Percentiles rank a stretch among this genome's conserved stretches.
phyloP scores from a whole-genome alignment of 2,329 filamentous ascomycete species.

The Cladosporium sp. region DNA sequence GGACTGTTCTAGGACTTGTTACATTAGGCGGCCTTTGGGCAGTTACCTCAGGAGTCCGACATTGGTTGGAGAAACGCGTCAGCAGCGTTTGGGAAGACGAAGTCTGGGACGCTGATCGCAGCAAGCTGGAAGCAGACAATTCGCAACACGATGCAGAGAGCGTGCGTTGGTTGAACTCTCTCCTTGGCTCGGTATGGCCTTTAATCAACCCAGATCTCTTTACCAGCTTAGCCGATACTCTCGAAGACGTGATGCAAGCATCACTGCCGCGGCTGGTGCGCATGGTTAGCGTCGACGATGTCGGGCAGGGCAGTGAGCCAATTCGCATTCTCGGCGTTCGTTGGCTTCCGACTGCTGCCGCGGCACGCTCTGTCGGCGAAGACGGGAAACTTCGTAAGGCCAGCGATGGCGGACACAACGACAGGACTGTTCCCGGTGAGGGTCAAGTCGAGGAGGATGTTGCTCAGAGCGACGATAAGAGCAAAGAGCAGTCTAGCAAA shows the following conservation, averaged over 20 bases:
- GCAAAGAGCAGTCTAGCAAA: slow-evolving; percentile 23
- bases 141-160: slow-evolving; percentile 57
- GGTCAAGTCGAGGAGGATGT: slow-evolving; percentile 38
- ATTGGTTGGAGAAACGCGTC: slow-evolving; percentile 61
- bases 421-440: slow-evolving; percentile 48
- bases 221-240: slow-evolving; percentile 61
- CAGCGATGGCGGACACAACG: slow-evolving; percentile 45
- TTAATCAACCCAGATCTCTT: slow-evolving; percentile 74
- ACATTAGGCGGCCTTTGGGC: slow-evolving; percentile 19
- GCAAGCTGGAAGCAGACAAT: slow-evolving; percentile 46
- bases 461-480: slow-evolving; percentile 31
- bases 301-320: slow-evolving; percentile 70
- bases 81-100: slow-evolving; percentile 63
- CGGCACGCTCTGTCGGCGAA: slow-evolving; percentile 55
- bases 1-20: slow-evolving; percentile 18
- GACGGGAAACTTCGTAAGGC: slow-evolving; percentile 54
- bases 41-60: slow-evolving; percentile 32
- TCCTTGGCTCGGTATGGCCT: slow-evolving; percentile 66
- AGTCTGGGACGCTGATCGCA: slow-evolving; percentile 62
- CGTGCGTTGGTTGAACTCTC: slow-evolving; percentile 66
- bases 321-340: slow-evolving; percentile 66
- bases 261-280: slow-evolving; percentile 64
- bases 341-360: slow-evolving; percentile 69
- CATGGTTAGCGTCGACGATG: slow-evolving; percentile 72
- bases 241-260: slow-evolving; percentile 79